phyloP scores from a whole-genome alignment of 1,284 basidiomycete species.

The Sanguinoderma infundibulare region DNA sequence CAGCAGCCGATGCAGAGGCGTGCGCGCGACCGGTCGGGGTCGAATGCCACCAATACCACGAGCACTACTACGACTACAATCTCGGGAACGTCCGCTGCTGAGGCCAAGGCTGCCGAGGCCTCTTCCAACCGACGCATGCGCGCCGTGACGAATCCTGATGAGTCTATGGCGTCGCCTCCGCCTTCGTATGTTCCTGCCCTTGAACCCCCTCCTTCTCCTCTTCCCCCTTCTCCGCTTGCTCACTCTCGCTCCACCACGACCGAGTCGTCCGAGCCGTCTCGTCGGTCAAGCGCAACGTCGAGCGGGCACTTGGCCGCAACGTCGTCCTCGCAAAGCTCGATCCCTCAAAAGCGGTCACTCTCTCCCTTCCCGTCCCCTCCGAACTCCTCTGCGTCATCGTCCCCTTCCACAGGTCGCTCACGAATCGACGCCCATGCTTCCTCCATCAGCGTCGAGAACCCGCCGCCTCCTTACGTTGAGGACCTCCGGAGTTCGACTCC shows the following conservation, averaged over 20 bases:
- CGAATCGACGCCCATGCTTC: conserved; percentile 21
- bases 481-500: conserved; percentile 15
- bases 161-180: conserved; percentile 23
- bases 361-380: conserved; percentile 29
- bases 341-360: conserved; percentile 23
- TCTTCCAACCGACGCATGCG: conserved; percentile 20
- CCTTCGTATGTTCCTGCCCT: conserved; percentile 21
- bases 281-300: conserved; percentile 18
- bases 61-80: background rate
- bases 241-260: conserved; percentile 1
- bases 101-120: conserved; percentile 22
- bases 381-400: conserved; percentile 23
- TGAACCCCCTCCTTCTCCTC: conserved; percentile 9
- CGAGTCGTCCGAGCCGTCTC: conserved; percentile 18
- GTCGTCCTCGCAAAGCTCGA: conserved; percentile 22
- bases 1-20: conserved; percentile 3
- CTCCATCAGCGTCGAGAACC: conserved; percentile 24
- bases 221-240: conserved; percentile 4
- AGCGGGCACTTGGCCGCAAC: conserved; percentile 12
- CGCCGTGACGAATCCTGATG: conserved; percentile 24
- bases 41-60: background rate
- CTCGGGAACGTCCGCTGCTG: conserved; percentile 9
- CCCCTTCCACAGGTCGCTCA: conserved; percentile 22
- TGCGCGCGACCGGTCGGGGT: conserved; percentile 9
- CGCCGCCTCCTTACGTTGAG: conserved; percentile 29